phyloP scores from a whole-genome alignment of 2,329 filamentous ascomycete genomes.

The Colletotrichum scovillei region DNA sequence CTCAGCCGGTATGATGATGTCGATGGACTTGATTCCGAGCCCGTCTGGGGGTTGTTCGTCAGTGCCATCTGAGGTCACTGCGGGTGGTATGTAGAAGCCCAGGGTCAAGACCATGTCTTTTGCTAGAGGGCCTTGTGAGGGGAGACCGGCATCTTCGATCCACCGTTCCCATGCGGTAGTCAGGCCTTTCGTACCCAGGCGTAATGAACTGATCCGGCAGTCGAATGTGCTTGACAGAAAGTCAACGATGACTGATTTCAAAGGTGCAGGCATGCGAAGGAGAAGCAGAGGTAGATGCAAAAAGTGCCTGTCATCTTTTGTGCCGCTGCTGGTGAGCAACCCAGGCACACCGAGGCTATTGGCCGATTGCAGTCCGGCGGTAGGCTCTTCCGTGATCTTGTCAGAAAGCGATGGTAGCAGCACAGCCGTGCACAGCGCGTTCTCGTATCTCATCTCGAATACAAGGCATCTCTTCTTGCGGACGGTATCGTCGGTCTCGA shows the following conservation, averaged over 20 bases:
- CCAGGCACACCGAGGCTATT: slow-evolving; percentile 18
- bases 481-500: background rate
- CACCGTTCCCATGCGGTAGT: slow-evolving; percentile 63
- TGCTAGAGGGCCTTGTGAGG: slow-evolving; percentile 44
- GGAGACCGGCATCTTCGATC: slow-evolving; percentile 53
- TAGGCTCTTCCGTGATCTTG: background rate
- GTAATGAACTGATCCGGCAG: slow-evolving; percentile 63
- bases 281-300: slow-evolving; percentile 63
- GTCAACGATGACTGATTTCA: slow-evolving; percentile 60
- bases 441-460: slow-evolving; percentile 64
- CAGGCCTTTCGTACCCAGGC: slow-evolving; percentile 62
- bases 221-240: slow-evolving; percentile 67
- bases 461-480: slow-evolving; percentile 48
- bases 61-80: slow-evolving; percentile 9
- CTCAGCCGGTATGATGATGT: slow-evolving; percentile 61
- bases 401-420: slow-evolving; percentile 54
- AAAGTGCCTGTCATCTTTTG: slow-evolving; percentile 47
- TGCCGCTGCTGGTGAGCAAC: background rate
- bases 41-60: slow-evolving; percentile 34
- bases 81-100: slow-evolving; percentile 58
- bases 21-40: slow-evolving; percentile 56
- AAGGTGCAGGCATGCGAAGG: slow-evolving; percentile 64
- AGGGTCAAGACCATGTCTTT: slow-evolving; percentile 64
- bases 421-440: slow-evolving; percentile 61
- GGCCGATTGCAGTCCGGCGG: background rate